phyloP scores from a whole-genome alignment of 129 eudicot species.

The sunflower (Helianthus annuus) region HanXRQr2.0-SUNRISE NC_035438.2:447333-447832 shows the following conservation, averaged over 20 bases:
- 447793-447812: conserved; percentile 43
- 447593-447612: conserved; percentile 36
- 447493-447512: conserved; percentile 14
- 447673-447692: no score
- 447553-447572: conserved; percentile 18
- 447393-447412: background rate
- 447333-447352: conserved; percentile 57
- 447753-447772: no score
- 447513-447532: conserved; percentile 13
- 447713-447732: background rate
- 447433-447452: background rate
- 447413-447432: background rate
- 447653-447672: conserved; percentile 47
- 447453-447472: background rate
- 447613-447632: conserved; percentile 41
- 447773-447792: conserved; percentile 18
- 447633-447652: conserved; percentile 38
- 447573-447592: background rate
- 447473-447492: conserved; percentile 8
- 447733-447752: no score
- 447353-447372: conserved; percentile 52
- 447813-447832: conserved; percentile 41
- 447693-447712: background rate
- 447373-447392: conserved; percentile 64
- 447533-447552: conserved; percentile 42